Percentiles rank a stretch among this genome's conserved stretches.
These are phyloP conservation scores for Nitzschia sp. DNA, from an alignment of 108 stramenopile species.

Conservation along the genomic window DNA sequence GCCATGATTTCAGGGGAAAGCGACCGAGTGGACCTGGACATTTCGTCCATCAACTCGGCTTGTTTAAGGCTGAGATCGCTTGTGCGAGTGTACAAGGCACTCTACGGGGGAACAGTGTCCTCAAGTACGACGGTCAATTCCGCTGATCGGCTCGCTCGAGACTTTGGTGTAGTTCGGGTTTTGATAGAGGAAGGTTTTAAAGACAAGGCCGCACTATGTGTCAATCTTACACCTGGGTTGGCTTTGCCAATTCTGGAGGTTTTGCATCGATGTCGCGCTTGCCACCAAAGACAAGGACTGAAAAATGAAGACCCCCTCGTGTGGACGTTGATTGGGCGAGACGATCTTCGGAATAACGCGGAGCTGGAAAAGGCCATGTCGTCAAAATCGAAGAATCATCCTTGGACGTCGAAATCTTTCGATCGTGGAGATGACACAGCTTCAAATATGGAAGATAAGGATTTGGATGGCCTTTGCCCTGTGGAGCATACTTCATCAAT, in stretches of 20 bases:
- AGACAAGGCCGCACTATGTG: slow-evolving; percentile 40
- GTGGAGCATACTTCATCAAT: slow-evolving; percentile 79
- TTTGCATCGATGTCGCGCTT: slow-evolving; percentile 53
- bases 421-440: not conserved
- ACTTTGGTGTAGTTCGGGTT: slow-evolving; percentile 39
- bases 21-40: slow-evolving; percentile 5
- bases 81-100: slow-evolving; percentile 42
- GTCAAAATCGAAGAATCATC: not conserved
- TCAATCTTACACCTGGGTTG: slow-evolving; percentile 63
- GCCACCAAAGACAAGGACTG: not conserved
- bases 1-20: slow-evolving; percentile 7
- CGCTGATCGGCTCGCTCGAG: not conserved
- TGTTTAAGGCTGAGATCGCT: slow-evolving; percentile 52
- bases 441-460: slow-evolving; percentile 38
- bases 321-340: slow-evolving; percentile 77
- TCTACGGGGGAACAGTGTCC: slow-evolving; percentile 5
- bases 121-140: not conserved
- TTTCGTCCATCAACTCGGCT: slow-evolving; percentile 40
- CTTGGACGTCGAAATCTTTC: not conserved
- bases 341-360: slow-evolving; percentile 63
- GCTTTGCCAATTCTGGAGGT: slow-evolving; percentile 71
- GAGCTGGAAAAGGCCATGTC: not conserved
- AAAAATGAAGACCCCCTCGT: slow-evolving; percentile 27
- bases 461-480: slow-evolving; percentile 78
- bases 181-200: slow-evolving; percentile 71